These are phyloP conservation scores for Schoenoplectus tabernaemontani DNA, from an alignment of 202 grass and related monocot species.

Conservation along the genomic window DNA sequence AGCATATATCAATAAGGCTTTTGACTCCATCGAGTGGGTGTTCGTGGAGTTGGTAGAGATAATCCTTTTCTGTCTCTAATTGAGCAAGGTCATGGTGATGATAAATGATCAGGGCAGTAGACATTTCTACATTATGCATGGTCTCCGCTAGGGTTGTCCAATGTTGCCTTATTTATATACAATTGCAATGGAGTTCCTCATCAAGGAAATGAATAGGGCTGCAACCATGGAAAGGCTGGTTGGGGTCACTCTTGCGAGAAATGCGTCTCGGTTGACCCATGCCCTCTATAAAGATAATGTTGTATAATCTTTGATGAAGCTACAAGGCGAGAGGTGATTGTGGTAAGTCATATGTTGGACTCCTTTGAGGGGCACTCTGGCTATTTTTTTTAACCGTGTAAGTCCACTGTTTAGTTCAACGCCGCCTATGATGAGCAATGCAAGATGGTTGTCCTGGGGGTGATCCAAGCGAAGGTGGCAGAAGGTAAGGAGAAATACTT, in stretches of 20 bases:
- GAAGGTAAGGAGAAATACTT: neutral
- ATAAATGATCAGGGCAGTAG: neutral
- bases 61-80: neutral
- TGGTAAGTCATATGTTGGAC: neutral
- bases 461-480: neutral
- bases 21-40: neutral
- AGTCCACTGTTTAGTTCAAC: neutral
- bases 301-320: too few species aligned
- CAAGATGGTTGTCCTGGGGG: neutral
- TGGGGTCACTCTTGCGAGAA: neutral
- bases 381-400: neutral
- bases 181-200: neutral
- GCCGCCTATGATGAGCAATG: neutral
- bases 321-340: neutral
- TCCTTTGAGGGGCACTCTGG: neutral
- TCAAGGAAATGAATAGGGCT: neutral
- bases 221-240: rapidly evolving
- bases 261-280: too few species aligned
- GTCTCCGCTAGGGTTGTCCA: neutral
- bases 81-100: neutral
- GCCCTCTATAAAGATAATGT: too few species aligned
- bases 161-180: neutral
- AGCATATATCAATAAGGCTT: neutral
- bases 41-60: neutral
- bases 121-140: neutral